Base-by-base conservation (phyloP, 2,329 filamentous ascomycete genomes). In the Meredithiella fracta region DNA sequence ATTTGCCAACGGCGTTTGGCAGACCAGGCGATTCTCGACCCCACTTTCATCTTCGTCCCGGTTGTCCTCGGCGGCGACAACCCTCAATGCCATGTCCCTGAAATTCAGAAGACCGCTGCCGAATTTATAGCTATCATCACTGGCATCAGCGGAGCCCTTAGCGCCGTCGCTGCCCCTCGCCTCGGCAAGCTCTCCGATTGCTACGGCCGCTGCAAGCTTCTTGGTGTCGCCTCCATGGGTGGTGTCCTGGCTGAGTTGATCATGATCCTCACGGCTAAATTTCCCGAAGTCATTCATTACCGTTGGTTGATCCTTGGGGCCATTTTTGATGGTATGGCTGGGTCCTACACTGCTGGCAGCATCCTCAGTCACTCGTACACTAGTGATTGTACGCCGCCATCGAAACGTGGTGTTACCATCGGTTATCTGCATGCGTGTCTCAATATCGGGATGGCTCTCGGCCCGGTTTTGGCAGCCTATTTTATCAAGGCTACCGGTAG, bases 371-470 rank as follows among this genome's bases (percentile, higher is more conserved):
- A 94, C 66, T 88, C 91, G 0, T 98, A 97, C 67, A 83, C 86
- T 11, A 83, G 87, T 42, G 92, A 98, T 67, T 95, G 88, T 67
- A 91, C 89, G 0, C 73, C 85, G 3, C 86, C 89, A 0, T 83
- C 85, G 29, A 80, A 79, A 63, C 81, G 92, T 20, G 86, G 84
- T 59, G 85, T 94, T 6, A 80, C 82, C 3, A 92, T 97, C 66
- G 90, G 88, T 5, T 91, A 90, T 65, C 83, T 97, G 63, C 87
- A 97, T 63, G 89, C 87, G 9, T 89, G 84, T 62, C 73, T 98
- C 7, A 97, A 95, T 67, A 76, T 78, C 1, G 92, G 92, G n/a
- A 79, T 97, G 49, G 91, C 92, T 0, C 69, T 91, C 31, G 92
- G 92, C 0, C 92, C 92, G 6, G 74, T 94, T 2, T 64, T 94